Percentiles rank a stretch among this genome's conserved stretches.
Conservation (phyloP, 2,329 filamentous ascomycete species). For the Bipolaris cookei region DNA sequence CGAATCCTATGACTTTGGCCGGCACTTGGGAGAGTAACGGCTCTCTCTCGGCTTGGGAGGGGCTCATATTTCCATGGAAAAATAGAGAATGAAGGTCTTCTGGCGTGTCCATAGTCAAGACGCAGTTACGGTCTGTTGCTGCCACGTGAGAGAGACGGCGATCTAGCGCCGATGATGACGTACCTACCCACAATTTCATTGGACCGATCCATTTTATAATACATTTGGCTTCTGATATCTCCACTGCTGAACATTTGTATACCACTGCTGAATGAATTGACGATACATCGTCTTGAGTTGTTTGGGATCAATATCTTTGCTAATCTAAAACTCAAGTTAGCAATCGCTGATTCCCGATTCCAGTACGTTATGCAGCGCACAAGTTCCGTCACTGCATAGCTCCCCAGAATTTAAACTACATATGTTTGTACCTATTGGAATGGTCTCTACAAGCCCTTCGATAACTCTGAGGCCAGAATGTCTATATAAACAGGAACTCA, state of each 20-base stretch:
- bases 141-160: not conserved
- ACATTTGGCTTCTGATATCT: not conserved
- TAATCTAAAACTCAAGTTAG: not conserved
- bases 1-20: conserved; percentile 24
- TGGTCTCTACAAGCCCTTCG: too few species aligned
- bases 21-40: conserved; percentile 14
- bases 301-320: too few species aligned
- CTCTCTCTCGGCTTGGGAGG: conserved; percentile 8
- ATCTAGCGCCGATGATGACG: conserved; percentile 1
- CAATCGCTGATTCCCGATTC: not conserved
- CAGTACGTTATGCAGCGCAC: too few species aligned
- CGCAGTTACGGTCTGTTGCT: not conserved
- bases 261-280: not conserved
- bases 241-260: not conserved
- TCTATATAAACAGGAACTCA: too few species aligned
- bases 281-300: too few species aligned
- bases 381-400: not conserved
- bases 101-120: not conserved
- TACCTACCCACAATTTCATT: not conserved
- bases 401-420: not conserved
- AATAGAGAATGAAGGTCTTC: not conserved
- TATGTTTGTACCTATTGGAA: not conserved
- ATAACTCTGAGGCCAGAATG: too few species aligned
- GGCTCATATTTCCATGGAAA: conserved; percentile 3
- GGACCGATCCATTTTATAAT: not conserved